Evolutionary conservation across 2,329 filamentous ascomycete species (phyloP), one percentile per base, ranked within the genome.

Genomic region (Pseudogymnoascus sp.): DNA sequence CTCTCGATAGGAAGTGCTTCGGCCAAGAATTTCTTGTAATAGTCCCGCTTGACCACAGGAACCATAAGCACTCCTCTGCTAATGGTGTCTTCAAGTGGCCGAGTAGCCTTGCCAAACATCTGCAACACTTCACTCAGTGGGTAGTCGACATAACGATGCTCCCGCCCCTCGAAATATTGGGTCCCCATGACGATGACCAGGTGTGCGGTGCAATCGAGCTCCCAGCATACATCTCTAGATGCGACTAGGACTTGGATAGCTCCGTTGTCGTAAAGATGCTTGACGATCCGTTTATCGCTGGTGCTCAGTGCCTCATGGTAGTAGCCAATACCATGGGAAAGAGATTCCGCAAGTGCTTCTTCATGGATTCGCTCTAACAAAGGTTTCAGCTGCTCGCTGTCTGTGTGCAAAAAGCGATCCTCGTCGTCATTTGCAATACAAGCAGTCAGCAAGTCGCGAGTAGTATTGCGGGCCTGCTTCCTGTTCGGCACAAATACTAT

Each of bases 1-100:
- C 91, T 96, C 78, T 99, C 95, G 24, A 99, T 91, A 0, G 95
- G 95, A 43, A 99, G 81, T 19, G 95, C 95, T 75, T 99, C 96
- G 70, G 95, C 93, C 68, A 99, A 78, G 80, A 99, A 99, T 77
- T 99, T 99, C 78, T 95, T 96, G 83, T 98, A 99, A 77, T 96
- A 99, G 66, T 97, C 93, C 38, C 95, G 88, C 82, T 96, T 97
- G 59, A 96, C 91, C 16, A 90, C 88, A 2, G 93, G 92, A 10
- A 97, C 86, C 95, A 99, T 98, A 50, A 99, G 82, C n/a, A 99
- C 91, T 68, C 93, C 96, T 66, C 90, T 91, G 53, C 90, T 89
- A 63, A 89, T 84, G 63, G 90, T 91, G 70, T 96, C 92, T 72
- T 87, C 83, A 3, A 88, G 84, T 1, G 91, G 86, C 41, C 89